phyloP scores from a whole-genome alignment of 805 yeast genomes.

The Blastobotrys peoriensis region DNA sequence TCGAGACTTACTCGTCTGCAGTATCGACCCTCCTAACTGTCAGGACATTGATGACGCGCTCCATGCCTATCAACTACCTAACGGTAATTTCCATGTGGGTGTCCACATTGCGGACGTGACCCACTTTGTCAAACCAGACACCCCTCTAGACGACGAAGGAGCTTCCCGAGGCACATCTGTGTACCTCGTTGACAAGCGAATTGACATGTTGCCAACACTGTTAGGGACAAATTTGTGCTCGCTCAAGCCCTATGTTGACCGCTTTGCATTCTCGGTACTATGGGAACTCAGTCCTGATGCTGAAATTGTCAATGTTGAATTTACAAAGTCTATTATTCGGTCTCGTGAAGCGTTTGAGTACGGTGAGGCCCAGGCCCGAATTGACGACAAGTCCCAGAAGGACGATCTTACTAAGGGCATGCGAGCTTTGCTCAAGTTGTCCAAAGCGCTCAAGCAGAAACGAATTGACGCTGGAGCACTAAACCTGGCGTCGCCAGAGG shows the following conservation, averaged over 20 bases:
- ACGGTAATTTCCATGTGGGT: conserved; percentile 95
- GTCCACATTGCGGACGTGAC: conserved; percentile 99
- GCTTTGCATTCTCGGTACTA: conserved; percentile 90
- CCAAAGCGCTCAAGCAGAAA: conserved; percentile 76
- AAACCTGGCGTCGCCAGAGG: conserved; percentile 96
- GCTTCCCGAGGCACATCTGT: conserved; percentile 97
- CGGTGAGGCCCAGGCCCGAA: conserved; percentile 85
- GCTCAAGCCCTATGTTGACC: conserved; percentile 86
- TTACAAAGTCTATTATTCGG: conserved; percentile 79
- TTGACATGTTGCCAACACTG: conserved; percentile 95
- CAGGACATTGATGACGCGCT: conserved; percentile 98
- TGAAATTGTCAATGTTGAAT: conserved; percentile 70
- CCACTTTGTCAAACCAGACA: conserved; percentile 89
- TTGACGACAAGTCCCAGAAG: conserved; percentile 67
- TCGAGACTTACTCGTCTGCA: conserved; percentile 83
- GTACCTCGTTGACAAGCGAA: conserved; percentile 93
- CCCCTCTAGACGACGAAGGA: conserved; percentile 92
- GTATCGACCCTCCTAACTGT: conserved; percentile 97
- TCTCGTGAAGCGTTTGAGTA: conserved; percentile 94
- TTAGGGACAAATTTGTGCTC: conserved; percentile 96
- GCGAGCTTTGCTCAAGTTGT: conserved; percentile 72
- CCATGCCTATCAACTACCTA: conserved; percentile 77
- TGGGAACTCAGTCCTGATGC: conserved; percentile 94
- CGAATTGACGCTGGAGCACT: conserved; percentile 94
- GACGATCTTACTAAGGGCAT: conserved; percentile 88